These are phyloP conservation scores for Guadua angustifolia DNA, from an alignment of 176 grass and related monocot genomes.

Conservation along the genomic window DNA sequence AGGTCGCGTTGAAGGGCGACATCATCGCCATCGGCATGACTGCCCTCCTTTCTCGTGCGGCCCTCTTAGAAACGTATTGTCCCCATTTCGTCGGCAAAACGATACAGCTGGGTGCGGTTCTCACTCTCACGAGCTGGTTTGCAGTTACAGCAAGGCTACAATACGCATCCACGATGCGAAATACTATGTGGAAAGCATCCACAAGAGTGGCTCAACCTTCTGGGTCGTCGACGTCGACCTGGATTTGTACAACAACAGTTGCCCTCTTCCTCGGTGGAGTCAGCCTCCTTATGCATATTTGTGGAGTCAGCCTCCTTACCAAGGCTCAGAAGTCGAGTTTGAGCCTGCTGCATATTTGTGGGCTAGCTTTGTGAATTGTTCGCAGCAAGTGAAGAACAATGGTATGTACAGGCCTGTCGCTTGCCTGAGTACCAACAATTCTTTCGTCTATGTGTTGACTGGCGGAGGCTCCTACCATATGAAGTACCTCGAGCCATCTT, in stretches of 20 bases:
- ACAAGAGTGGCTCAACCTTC: not conserved
- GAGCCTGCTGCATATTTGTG: rapidly evolving
- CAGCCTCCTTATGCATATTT: too few relatives aligned
- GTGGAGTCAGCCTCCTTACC: too few relatives aligned
- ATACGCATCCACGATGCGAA: not conserved
- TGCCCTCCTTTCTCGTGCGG: conserved; percentile 53
- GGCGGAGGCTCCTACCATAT: rapidly evolving
- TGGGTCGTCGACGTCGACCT: conserved; percentile 11
- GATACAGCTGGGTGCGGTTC: conserved; percentile 23
- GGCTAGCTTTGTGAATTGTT: conserved; percentile 46
- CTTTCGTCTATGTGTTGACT: conserved; percentile 40
- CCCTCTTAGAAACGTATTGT: not conserved
- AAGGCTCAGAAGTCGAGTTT: not conserved
- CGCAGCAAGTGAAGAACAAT: not conserved
- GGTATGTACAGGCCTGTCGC: not conserved
- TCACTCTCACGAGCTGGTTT: conserved; percentile 3
- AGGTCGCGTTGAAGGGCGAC: not conserved
- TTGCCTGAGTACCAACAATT: conserved; percentile 22
- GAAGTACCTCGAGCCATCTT: conserved; percentile 3
- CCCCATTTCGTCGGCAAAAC: conserved; percentile 32
- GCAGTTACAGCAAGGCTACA: conserved; percentile 1
- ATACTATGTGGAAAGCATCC: conserved; percentile 38
- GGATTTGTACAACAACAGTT: not conserved
- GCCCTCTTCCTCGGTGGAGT: conserved; percentile 29
- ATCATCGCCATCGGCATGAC: not conserved